Conservation (phyloP, 192 early-diverging fungal genomes). For the Pilaira anomala region DNA sequence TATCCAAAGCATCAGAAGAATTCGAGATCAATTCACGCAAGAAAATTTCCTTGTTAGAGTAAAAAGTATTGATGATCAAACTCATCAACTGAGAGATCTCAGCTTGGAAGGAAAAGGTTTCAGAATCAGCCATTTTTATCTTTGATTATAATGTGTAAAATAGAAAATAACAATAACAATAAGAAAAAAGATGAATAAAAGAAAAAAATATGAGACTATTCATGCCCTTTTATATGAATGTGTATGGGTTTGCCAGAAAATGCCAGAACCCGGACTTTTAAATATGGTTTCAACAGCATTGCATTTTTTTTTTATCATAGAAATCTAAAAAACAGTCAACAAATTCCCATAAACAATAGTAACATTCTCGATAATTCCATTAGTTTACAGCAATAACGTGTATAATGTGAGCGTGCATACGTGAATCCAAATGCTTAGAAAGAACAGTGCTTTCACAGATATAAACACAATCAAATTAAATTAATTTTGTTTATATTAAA, state of each 20-base stretch:
- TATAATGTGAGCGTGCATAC: too few relatives aligned
- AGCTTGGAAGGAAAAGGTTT: slow-evolving; percentile 93
- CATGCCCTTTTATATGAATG: neutral
- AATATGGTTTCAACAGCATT: too few relatives aligned
- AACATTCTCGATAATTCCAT: too few relatives aligned
- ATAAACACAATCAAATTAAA: neutral
- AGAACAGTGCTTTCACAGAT: neutral
- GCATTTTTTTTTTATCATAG: too few relatives aligned
- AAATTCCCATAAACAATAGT: too few relatives aligned
- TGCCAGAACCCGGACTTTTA: too few relatives aligned
- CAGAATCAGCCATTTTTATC: slow-evolving; percentile 39
- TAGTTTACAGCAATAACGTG: too few relatives aligned
- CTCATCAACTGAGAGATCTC: slow-evolving; percentile 99
- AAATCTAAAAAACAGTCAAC: too few relatives aligned
- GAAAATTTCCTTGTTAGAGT: slow-evolving; percentile 93
- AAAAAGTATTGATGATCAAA: slow-evolving; percentile 99
- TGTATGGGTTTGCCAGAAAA: too few relatives aligned
- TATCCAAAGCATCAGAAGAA: slow-evolving; percentile 70
- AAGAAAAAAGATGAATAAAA: neutral
- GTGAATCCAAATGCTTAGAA: too few relatives aligned
- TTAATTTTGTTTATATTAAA: neutral
- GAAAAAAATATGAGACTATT: neutral
- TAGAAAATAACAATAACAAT: neutral
- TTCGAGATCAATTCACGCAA: slow-evolving; percentile 97
- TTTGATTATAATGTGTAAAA: slow-evolving; percentile 2